A percentile compares a stretch with the other conserved stretches of the same genome.
phyloP scores from a whole-genome alignment of 2,329 filamentous ascomycete genomes.

The Penicillium sp. region DNA sequence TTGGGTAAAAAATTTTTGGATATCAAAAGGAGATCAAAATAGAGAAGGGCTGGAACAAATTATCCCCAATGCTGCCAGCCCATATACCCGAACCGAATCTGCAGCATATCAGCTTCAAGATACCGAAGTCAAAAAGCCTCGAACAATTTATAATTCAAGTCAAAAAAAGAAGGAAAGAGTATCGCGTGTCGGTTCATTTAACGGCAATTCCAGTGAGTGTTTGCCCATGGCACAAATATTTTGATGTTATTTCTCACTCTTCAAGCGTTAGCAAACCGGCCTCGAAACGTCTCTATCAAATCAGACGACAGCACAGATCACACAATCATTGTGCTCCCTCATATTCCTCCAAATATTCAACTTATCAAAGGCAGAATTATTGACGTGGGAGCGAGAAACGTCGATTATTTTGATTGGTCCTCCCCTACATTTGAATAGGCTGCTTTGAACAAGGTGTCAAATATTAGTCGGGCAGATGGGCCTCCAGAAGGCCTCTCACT shows the following conservation, averaged over 20 bases:
- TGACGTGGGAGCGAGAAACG: neutral
- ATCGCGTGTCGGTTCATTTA: neutral
- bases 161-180: neutral
- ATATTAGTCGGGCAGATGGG: neutral
- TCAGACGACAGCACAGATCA: neutral
- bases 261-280: neutral
- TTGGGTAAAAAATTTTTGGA: neutral
- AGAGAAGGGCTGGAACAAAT: neutral
- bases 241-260: neutral
- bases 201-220: neutral
- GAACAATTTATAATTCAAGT: neutral
- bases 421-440: neutral
- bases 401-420: neutral
- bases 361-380: conserved; percentile 1
- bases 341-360: neutral
- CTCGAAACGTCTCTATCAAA: neutral
- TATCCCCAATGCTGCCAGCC: neutral
- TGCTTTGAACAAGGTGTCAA: neutral
- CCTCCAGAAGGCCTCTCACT: neutral
- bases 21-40: neutral
- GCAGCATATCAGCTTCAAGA: conserved; percentile 2
- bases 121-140: neutral
- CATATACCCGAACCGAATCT: neutral
- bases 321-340: neutral
- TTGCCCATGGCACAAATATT: neutral